These are phyloP conservation scores for Dorcoceras hygrometricum DNA, from an alignment of 257 asterid species.

Conservation along the genomic window DNA sequence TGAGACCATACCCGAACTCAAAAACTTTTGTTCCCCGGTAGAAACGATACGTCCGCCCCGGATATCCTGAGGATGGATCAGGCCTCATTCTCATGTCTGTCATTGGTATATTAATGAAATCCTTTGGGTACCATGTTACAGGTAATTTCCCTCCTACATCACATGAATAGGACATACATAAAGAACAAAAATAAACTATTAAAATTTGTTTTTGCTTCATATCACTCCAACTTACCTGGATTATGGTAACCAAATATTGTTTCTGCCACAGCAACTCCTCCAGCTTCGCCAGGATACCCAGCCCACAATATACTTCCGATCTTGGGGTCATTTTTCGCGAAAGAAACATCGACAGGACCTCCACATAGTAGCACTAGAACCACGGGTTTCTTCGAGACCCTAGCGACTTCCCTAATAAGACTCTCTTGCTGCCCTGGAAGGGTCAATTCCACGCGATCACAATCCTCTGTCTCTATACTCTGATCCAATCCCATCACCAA, in stretches of 20 bases:
- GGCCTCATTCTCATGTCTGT: conserved; percentile 92
- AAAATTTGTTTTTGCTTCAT: neutral
- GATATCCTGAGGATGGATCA: conserved; percentile 55
- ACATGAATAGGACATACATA: neutral
- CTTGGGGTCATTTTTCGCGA: conserved; percentile 53
- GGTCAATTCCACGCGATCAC: conserved; percentile 50
- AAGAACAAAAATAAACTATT: neutral
- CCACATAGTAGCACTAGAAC: conserved; percentile 66
- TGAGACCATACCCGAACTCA: conserved; percentile 70
- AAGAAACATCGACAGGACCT: conserved; percentile 67
- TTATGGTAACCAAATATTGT: conserved; percentile 72
- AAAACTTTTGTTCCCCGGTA: conserved; percentile 65
- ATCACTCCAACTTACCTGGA: conserved; percentile 48
- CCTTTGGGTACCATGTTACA: conserved; percentile 80
- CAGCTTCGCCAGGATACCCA: conserved; percentile 93
- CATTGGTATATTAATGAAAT: conserved; percentile 60
- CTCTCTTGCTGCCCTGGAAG: conserved; percentile 77
- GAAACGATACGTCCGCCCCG: conserved; percentile 73
- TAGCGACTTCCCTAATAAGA: conserved; percentile 53
- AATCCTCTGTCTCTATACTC: conserved; percentile 54
- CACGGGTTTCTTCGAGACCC: conserved; percentile 64
- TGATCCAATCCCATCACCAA: conserved; percentile 84
- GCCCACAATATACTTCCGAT: conserved; percentile 80
- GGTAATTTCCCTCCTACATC: conserved; percentile 75
- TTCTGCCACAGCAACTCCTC: conserved; percentile 70